Conservation (phyloP, 257 asterid genomes). For the Primulina huaijiensis region DNA sequence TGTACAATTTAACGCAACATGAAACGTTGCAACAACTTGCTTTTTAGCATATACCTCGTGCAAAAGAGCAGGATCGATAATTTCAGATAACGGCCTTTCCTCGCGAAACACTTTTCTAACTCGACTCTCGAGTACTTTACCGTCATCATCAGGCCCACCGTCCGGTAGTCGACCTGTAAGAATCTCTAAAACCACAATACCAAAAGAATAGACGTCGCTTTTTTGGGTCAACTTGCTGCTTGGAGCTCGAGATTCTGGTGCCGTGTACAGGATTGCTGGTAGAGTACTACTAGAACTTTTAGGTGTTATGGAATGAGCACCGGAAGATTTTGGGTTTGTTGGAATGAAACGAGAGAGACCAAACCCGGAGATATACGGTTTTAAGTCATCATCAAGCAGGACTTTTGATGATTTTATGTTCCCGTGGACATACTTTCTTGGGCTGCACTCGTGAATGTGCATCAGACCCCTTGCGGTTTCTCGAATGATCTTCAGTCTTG, state of each 20-base stretch:
- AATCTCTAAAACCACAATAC: constrained; percentile 72
- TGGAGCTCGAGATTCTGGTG: constrained; percentile 60
- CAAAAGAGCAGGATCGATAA: constrained; percentile 68
- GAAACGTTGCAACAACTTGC: constrained; percentile 84
- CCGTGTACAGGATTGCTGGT: constrained; percentile 37
- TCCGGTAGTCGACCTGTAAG: constrained; percentile 67
- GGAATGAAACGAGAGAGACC: constrained; percentile 68
- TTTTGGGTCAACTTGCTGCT: constrained; percentile 62
- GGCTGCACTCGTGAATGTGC: constrained; percentile 89
- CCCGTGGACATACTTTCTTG: constrained; percentile 70
- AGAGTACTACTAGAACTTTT: constrained; percentile 29
- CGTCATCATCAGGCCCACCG: constrained; percentile 36
- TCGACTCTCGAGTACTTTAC: constrained; percentile 58
- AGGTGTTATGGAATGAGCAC: constrained; percentile 39
- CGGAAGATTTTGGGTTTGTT: constrained; percentile 38
- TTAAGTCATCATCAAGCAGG: constrained; percentile 80
- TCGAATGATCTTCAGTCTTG: constrained; percentile 62
- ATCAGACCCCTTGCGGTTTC: constrained; percentile 61
- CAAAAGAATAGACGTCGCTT: constrained; percentile 78
- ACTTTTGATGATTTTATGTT: constrained; percentile 73
- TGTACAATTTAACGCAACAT: constrained; percentile 71
- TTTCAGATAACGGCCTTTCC: constrained; percentile 72
- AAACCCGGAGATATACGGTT: constrained; percentile 73
- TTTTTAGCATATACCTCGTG: constrained; percentile 84
- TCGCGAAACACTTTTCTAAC: constrained; percentile 75